A percentile compares a stretch with the other conserved stretches of the same genome.
Evolutionary conservation across 1,139 yeast genomes (phyloP).

Genomic region (Magnusiomyces starmeri): DNA sequence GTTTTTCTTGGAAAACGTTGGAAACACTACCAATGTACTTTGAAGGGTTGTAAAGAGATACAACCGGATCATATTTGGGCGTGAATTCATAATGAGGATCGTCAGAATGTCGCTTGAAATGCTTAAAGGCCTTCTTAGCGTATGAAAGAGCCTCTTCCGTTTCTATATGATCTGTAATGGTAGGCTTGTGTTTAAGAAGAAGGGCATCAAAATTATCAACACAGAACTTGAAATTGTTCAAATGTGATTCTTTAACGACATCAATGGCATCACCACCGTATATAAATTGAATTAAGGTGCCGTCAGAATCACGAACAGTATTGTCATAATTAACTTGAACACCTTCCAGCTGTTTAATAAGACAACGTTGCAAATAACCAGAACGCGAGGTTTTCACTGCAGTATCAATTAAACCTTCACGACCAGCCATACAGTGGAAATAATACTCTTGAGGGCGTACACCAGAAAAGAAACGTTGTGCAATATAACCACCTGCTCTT

Average conservation of each 20-base stretch:
- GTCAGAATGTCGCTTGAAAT: slow-evolving; percentile 55
- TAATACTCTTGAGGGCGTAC: slow-evolving; percentile 98
- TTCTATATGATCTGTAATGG: slow-evolving; percentile 64
- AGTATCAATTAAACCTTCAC: slow-evolving; percentile 99
- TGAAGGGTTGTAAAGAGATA: slow-evolving; percentile 79
- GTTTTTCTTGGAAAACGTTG: slow-evolving; percentile 74
- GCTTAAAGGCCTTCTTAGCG: slow-evolving; percentile 74
- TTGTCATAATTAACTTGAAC: slow-evolving; percentile 91
- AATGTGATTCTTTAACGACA: slow-evolving; percentile 88
- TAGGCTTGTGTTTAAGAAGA: slow-evolving; percentile 81
- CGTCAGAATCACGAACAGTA: slow-evolving; percentile 94
- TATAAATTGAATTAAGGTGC: slow-evolving; percentile 85
- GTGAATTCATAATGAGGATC: slow-evolving; percentile 58
- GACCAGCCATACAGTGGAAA: slow-evolving; percentile 99
- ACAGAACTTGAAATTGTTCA: slow-evolving; percentile 91
- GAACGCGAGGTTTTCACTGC: slow-evolving; percentile 98
- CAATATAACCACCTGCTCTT: slow-evolving; percentile 96
- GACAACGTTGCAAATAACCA: slow-evolving; percentile 97
- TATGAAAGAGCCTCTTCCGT: slow-evolving; percentile 74
- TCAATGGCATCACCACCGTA: slow-evolving; percentile 98
- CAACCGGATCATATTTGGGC: slow-evolving; percentile 78
- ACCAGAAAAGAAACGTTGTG: slow-evolving; percentile 96
- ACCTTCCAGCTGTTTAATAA: slow-evolving; percentile 97
- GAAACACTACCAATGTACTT: slow-evolving; percentile 90
- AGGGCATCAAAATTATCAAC: slow-evolving; percentile 84